phyloP scores from a whole-genome alignment of 106 monocot genomes.

The Acorus calamus region DNA sequence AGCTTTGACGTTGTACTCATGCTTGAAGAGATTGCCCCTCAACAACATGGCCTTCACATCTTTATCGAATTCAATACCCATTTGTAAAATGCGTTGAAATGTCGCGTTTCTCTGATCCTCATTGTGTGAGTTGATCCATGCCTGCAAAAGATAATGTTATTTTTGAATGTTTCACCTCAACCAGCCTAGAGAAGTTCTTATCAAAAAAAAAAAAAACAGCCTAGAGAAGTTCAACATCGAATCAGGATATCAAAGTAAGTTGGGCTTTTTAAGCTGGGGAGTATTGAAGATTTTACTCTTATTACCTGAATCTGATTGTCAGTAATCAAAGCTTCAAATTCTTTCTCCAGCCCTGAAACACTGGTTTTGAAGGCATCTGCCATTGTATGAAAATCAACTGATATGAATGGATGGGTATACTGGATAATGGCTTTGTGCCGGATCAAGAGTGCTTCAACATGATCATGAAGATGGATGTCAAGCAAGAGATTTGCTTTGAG shows the following conservation, averaged over 20 bases:
- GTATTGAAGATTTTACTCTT: too few relatives aligned
- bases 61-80: slow-evolving; percentile 73
- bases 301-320: slow-evolving; percentile 76
- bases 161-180: too few relatives aligned
- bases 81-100: slow-evolving; percentile 75
- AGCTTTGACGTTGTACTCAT: slow-evolving; percentile 36
- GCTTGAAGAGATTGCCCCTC: slow-evolving; percentile 75
- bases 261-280: too few relatives aligned
- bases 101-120: slow-evolving; percentile 91
- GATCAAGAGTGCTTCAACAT: slow-evolving; percentile 75
- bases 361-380: slow-evolving; percentile 83
- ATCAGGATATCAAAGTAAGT: too few relatives aligned
- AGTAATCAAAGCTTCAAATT: slow-evolving; percentile 88
- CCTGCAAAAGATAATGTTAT: slow-evolving; percentile 30
- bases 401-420: slow-evolving; percentile 90
- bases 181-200: too few relatives aligned
- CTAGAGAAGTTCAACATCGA: too few relatives aligned
- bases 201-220: too few relatives aligned
- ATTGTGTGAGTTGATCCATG: slow-evolving; percentile 83
- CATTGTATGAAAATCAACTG: slow-evolving; percentile 85
- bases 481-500: slow-evolving; percentile 71
- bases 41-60: slow-evolving; percentile 72
- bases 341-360: slow-evolving; percentile 75
- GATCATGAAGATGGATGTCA: slow-evolving; percentile 89
- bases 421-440: slow-evolving; percentile 99